phyloP scores from a whole-genome alignment of 2,329 filamentous ascomycete genomes.

The Beauveria rudraprayagi region DNA sequence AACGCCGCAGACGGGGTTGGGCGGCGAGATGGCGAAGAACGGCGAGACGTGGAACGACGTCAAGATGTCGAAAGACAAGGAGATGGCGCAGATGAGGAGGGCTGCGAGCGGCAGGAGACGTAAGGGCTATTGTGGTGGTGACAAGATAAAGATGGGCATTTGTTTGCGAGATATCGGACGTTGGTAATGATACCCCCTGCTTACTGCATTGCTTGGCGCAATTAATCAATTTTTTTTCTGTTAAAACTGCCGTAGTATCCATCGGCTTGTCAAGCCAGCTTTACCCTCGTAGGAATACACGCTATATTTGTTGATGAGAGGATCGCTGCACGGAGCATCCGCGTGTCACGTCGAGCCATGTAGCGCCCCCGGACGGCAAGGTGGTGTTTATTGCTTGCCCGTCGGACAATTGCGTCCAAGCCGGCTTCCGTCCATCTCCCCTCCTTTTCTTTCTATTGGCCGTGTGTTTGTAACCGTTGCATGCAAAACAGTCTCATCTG shows the following conservation, averaged over 20 bases:
- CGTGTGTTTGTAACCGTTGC: not conserved
- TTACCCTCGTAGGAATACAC: not conserved
- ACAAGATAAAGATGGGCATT: not conserved
- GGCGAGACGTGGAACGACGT: not conserved
- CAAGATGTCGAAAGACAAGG: not conserved
- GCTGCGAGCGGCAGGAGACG: not conserved
- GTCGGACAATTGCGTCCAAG: not conserved
- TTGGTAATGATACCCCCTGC: not conserved
- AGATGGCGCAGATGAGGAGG: not conserved
- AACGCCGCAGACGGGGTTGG: not conserved
- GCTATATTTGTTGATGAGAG: not conserved
- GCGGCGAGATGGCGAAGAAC: conserved; percentile 10
- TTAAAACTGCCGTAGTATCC: not conserved
- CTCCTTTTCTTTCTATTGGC: not conserved
- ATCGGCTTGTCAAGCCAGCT: not conserved
- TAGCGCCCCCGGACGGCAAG: not conserved
- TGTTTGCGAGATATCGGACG: not conserved
- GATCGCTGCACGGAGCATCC: not conserved
- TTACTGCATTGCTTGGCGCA: not conserved
- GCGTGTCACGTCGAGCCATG: not conserved
- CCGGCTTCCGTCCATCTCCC: not conserved
- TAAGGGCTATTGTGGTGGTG: not conserved
- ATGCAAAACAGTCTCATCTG: not conserved
- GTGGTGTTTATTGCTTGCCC: not conserved
- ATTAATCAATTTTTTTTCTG: not conserved